These are phyloP conservation scores for Phytophthora crassamura DNA, from an alignment of 352 stramenopile species.

Conservation along the genomic window DNA sequence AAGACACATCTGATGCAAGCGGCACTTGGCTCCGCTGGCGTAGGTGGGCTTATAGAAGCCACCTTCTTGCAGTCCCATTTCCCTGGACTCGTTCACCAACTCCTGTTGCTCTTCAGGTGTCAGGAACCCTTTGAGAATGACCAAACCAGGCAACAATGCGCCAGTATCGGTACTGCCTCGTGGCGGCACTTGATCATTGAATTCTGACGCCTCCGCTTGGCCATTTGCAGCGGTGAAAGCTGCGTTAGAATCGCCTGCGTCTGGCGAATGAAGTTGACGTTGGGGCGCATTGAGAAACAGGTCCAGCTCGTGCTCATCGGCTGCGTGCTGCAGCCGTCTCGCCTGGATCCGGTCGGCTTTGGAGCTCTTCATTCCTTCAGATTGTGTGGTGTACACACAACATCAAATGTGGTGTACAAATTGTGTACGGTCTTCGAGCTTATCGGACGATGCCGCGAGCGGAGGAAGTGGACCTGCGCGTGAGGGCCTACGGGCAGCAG, in stretches of 20 bases:
- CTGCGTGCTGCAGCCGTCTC: constrained; percentile 51
- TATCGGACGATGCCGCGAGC: constrained; percentile 23
- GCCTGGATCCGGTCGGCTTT: constrained; percentile 62
- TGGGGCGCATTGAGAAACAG: constrained; percentile 52
- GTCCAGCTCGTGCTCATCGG: constrained; percentile 70
- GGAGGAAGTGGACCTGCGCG: constrained; percentile 51
- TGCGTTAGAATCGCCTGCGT: neutral
- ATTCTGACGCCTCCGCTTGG: constrained; percentile 1
- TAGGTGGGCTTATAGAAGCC: constrained; percentile 79
- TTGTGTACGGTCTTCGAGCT: constrained; percentile 6
- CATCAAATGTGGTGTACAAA: constrained; percentile 8
- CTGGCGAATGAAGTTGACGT: neutral
- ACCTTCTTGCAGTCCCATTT: constrained; percentile 49
- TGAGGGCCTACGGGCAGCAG: constrained; percentile 55
- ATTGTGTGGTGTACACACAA: constrained; percentile 3
- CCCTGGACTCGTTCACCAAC: constrained; percentile 58
- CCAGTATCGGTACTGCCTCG: constrained; percentile 27
- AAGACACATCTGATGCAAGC: constrained; percentile 78
- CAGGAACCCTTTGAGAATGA: constrained; percentile 68
- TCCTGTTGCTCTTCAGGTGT: constrained; percentile 56
- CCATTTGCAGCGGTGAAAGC: constrained; percentile 20
- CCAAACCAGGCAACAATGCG: constrained; percentile 64
- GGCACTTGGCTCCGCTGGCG: constrained; percentile 72
- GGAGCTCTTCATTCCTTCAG: constrained; percentile 25
- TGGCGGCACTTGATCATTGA: constrained; percentile 12